Base-by-base conservation (phyloP, 139 green algal species). In the Chlamydomonas schloesseri region DNA sequence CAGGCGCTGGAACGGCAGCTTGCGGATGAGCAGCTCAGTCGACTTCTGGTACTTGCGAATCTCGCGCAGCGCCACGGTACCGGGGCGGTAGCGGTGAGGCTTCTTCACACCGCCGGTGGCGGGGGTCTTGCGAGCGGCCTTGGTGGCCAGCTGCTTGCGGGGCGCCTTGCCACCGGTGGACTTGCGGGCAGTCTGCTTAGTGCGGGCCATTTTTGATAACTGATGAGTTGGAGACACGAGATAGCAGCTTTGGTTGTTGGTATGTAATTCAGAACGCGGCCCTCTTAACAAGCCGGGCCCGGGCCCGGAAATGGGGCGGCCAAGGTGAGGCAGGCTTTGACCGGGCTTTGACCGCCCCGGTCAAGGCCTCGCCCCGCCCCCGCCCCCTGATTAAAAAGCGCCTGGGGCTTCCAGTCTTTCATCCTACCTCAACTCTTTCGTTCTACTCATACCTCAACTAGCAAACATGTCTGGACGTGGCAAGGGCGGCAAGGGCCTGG, bases 71-170 rank as follows among this genome's bases (percentile, higher is more conserved):
- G 96, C 96, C 65, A 97, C 95, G 73, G 96, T 98, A 71, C 96
- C 95, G 60, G 95, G 96, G 31, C 95, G 84, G 94, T 98, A 98
- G 71, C 96, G 90, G 82, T 96, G 93, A 26, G 94, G 94, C 94
- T 96, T 96, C 94, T 97, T 97, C 67, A 97, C 94, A 67, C 94
- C 95, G 78, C 95, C 96, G n/a, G 87, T 91, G 26, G 77, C 77
- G 13, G 77, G 77, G 5, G 77, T 85, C 89, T 95, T 96, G 79
- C 93, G 90, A 34, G 94, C 95, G 57, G 94, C 96, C 94, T 98
- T 98, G 91, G 96, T 99, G 89, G 96, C 96, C 81, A 98, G 94
- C 94, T 98, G 96, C 96, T 99, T 99, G 73, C 97, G 91, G 78
- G 96, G 96, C 47, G 96, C 96, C 94, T 99, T 95, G 91, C 94